Evolutionary conservation across 768 basidiomycete species (phyloP), one percentile per base, ranked within the genome.

Genomic region (Kwoniella shandongensis): DNA sequence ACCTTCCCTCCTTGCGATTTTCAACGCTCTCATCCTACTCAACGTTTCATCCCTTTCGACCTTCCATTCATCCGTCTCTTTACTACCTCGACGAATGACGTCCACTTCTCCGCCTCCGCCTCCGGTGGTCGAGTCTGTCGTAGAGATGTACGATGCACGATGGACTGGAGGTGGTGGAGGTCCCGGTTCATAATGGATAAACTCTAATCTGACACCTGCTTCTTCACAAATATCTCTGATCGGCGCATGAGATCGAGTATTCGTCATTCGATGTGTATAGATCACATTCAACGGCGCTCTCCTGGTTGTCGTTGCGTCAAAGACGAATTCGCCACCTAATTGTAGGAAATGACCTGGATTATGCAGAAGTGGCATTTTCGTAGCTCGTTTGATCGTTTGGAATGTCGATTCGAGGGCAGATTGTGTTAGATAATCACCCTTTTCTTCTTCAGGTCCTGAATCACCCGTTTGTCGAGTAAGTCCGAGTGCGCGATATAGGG

Each of bases 241-340:
- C 1, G 88, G 84, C 0, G 85, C 84, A 64, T 96, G 91, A 3
- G 83, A 83, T 41, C 85, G 82, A 1, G 88, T 80, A 13, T 79
- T 84, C 44, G 82, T 85, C 91, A 96, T 96, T 5, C 91, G 85
- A 77, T 92, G 90, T 0, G 88, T 87, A 70, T 83, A 94, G 6
- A 81, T 77, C 63, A 86, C 88, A 10, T 79, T 81, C 62, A 88
- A 73, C 7, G 32, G 32, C n/a, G n/a, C n/a, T n/a, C n/a, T n/a
- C n/a, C n/a, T n/a, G n/a, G n/a, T n/a, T n/a, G n/a, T n/a, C 7
- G 88, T 87, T 60, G 54, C 56, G 30, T 70, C 84, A 15, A 88
- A 79, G 23, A 88, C 82, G 70, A 94, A 93, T 78, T 97, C 93
- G 22, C 92, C 93, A 10, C 92, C 92, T 18, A 94, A 80, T 76